A percentile compares a stretch with the other conserved stretches of the same genome.
Evolutionary conservation across 441 rosid genomes (phyloP).

Genomic region (Manihot esculenta): DNA sequence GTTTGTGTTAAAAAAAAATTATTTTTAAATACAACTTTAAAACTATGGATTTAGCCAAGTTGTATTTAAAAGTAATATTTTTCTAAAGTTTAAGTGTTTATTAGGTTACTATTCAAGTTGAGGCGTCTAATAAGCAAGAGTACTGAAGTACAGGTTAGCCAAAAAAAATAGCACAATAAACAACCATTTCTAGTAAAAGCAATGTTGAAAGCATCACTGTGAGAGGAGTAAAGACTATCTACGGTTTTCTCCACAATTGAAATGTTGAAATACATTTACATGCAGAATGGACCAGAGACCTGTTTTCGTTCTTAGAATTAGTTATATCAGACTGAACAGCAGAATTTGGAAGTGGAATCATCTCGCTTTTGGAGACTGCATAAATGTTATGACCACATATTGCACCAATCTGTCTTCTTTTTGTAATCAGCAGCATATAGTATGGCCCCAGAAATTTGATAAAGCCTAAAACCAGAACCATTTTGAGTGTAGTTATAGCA

Average conservation of each 20-base stretch:
- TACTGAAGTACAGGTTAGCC: too few species aligned
- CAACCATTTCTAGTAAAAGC: conserved; percentile 14
- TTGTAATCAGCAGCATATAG: conserved; percentile 89
- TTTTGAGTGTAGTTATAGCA: conserved; percentile 5
- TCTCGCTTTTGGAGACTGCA: conserved; percentile 77
- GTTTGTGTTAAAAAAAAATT: too few species aligned
- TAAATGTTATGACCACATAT: conserved; percentile 88
- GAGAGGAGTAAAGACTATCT: conserved; percentile 9
- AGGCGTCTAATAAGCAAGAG: too few species aligned
- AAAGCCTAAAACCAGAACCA: conserved; percentile 53
- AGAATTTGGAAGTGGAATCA: conserved; percentile 76
- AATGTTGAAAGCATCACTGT: conserved; percentile 12
- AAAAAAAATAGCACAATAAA: conserved; percentile 2
- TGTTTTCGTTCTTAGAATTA: conserved; percentile 65
- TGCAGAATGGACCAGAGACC: conserved; percentile 46
- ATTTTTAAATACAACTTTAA: too few species aligned
- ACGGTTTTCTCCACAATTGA: conserved; percentile 9
- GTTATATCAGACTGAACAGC: conserved; percentile 37
- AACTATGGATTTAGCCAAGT: too few species aligned
- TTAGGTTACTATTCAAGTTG: too few species aligned
- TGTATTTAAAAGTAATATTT: too few species aligned
- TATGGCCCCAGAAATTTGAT: conserved; percentile 92
- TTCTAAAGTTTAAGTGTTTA: too few species aligned
- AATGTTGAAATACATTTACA: conserved; percentile 17
- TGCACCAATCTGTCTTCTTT: conserved; percentile 81